phyloP scores from a whole-genome alignment of 805 yeast species.

The Lipomyces sp. region DNA sequence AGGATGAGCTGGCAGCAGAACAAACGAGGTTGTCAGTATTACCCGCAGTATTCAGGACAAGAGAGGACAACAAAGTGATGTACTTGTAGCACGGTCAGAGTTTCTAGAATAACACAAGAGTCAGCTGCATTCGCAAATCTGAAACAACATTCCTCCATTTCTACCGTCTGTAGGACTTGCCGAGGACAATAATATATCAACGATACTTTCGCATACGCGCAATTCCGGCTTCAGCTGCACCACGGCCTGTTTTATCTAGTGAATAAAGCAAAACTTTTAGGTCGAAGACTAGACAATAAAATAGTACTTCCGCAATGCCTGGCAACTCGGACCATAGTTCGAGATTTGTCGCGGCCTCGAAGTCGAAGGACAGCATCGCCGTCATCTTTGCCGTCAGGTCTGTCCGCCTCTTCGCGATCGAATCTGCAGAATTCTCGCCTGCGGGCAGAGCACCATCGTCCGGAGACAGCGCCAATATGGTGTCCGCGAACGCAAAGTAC shows the following conservation, averaged over 20 bases:
- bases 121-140: neutral
- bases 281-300: too few species aligned
- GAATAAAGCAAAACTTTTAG: neutral
- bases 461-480: too few species aligned
- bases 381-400: constrained; percentile 3
- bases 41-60: neutral
- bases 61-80: neutral
- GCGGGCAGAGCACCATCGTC: too few species aligned
- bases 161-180: constrained; percentile 14
- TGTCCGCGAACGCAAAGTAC: neutral
- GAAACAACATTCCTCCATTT: neutral
- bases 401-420: neutral
- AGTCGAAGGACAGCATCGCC: constrained; percentile 13
- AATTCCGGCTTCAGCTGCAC: neutral
- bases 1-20: constrained; percentile 2
- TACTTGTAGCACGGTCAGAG: constrained; percentile 11
- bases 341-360: constrained; percentile 19
- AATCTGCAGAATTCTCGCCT: too few species aligned
- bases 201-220: constrained; percentile 11
- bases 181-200: constrained; percentile 16
- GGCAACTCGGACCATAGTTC: constrained; percentile 12
- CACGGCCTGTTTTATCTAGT: neutral
- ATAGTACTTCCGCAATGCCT: too few species aligned
- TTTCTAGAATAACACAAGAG: constrained; percentile 7
- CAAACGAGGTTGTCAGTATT: too few species aligned